Conservation (phyloP, 2,329 filamentous ascomycete genomes). For the Aspergillus sp. region DNA sequence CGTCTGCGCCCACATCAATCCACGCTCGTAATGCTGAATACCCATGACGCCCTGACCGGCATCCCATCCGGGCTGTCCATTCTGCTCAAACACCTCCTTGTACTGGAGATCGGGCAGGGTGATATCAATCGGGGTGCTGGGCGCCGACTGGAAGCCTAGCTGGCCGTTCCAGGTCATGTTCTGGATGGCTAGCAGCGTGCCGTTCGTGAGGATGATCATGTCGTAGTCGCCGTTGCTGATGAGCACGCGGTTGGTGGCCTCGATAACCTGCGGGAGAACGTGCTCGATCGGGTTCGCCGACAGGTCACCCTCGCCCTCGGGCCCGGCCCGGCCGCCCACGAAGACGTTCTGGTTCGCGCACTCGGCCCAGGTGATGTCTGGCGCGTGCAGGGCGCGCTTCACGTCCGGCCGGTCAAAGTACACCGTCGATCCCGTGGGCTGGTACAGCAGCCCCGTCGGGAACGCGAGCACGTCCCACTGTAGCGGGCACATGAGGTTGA, state of each 20-base stretch:
- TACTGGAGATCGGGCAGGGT: slow-evolving; percentile 56
- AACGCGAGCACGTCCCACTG: slow-evolving; percentile 68
- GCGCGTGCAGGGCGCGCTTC: slow-evolving; percentile 64
- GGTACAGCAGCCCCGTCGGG: slow-evolving; percentile 53
- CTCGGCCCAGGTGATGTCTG: slow-evolving; percentile 26
- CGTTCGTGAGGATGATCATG: slow-evolving; percentile 66
- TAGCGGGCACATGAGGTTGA: slow-evolving; percentile 68
- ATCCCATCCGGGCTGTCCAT: slow-evolving; percentile 64
- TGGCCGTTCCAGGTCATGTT: slow-evolving; percentile 79
- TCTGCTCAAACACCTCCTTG: slow-evolving; percentile 44
- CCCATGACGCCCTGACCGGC: slow-evolving; percentile 66
- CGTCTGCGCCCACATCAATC: slow-evolving; percentile 64
- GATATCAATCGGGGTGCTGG: slow-evolving; percentile 51
- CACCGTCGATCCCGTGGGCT: slow-evolving; percentile 59
- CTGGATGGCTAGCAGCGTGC: slow-evolving; percentile 70
- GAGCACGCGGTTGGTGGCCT: slow-evolving; percentile 66
- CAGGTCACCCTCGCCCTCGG: slow-evolving; percentile 36
- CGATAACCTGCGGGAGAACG: slow-evolving; percentile 41
- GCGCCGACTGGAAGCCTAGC: slow-evolving; percentile 66
- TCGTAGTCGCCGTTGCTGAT: slow-evolving; percentile 74
- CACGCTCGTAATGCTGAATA: slow-evolving; percentile 69
- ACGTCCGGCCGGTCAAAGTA: slow-evolving; percentile 73
- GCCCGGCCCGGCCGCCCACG: slow-evolving; percentile 38
- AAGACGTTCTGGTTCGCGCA: slow-evolving; percentile 45
- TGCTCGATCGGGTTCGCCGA: slow-evolving; percentile 53